A percentile compares a stretch with the other conserved stretches of the same genome.
These are phyloP conservation scores for Leptomonas pyrrhocoris DNA, from an alignment of 208 protist genomes.

Conservation along the genomic window DNA sequence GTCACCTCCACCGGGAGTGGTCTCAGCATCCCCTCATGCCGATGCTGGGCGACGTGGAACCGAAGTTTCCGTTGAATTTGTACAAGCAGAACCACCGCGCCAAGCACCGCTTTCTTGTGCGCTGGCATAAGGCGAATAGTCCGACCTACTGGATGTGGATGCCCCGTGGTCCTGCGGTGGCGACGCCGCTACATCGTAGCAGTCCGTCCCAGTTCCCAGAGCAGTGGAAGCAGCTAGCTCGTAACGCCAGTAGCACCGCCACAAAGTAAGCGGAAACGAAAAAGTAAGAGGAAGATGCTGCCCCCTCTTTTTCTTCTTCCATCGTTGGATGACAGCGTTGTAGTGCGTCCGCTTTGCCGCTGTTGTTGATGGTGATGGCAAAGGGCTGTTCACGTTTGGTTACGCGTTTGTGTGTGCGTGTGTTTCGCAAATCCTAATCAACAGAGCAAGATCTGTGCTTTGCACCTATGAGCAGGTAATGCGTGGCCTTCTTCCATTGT, in stretches of 20 bases:
- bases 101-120: conserved; percentile 78
- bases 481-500: too few relatives aligned
- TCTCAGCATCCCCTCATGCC: conserved; percentile 88
- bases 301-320: not conserved
- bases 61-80: conserved; percentile 88
- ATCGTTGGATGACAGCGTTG: not conserved
- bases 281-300: not conserved
- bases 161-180: conserved; percentile 63
- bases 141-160: conserved; percentile 88
- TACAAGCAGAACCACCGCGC: conserved; percentile 92
- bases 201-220: conserved; percentile 77
- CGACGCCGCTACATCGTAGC: conserved; percentile 68
- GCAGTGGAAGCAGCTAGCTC: conserved; percentile 69
- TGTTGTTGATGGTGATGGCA: not conserved
- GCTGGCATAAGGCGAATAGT: conserved; percentile 93
- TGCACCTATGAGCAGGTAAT: too few relatives aligned
- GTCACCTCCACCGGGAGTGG: conserved; percentile 86
- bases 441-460: too few relatives aligned
- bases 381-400: not conserved
- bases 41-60: conserved; percentile 89
- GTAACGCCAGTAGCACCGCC: conserved; percentile 10
- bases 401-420: not conserved
- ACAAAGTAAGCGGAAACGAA: conserved; percentile 3
- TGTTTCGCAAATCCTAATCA: too few relatives aligned
- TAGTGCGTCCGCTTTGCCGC: not conserved